A percentile compares a stretch with the other conserved stretches of the same genome.
Conservation (phyloP, 2,329 filamentous ascomycete genomes). For the Magnaporthiopsis poae region DNA sequence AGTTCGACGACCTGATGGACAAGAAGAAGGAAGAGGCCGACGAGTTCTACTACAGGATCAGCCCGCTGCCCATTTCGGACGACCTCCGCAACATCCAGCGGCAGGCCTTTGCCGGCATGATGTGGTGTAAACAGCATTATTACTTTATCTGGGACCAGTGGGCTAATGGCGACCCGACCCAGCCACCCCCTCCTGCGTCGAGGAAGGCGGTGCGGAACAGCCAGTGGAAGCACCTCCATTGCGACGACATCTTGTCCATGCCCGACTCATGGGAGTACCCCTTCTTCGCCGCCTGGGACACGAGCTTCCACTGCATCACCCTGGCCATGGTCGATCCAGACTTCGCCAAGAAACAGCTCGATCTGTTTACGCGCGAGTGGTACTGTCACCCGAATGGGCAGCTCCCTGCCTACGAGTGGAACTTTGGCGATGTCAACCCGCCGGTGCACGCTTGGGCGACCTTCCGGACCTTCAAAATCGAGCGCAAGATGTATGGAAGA, state of each 20-base stretch:
- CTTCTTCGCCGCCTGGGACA: conserved; percentile 96
- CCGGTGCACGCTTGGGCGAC: conserved; percentile 94
- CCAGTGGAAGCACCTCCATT: conserved; percentile 88
- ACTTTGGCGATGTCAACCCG: conserved; percentile 93
- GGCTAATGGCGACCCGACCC: conserved; percentile 84
- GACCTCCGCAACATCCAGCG: conserved; percentile 91
- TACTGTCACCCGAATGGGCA: conserved; percentile 98
- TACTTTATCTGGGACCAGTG: conserved; percentile 96
- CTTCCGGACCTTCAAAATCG: conserved; percentile 95
- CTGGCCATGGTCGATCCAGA: conserved; percentile 95
- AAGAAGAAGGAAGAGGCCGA: conserved; percentile 80
- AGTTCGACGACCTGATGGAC: conserved; percentile 84
- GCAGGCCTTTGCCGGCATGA: conserved; percentile 90
- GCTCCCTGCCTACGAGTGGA: conserved; percentile 88
- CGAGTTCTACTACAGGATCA: conserved; percentile 90
- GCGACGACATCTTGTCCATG: conserved; percentile 94
- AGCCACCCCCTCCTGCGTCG: conserved; percentile 72
- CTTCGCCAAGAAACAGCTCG: conserved; percentile 95
- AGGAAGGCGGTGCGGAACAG: conserved; percentile 75
- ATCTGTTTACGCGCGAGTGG: conserved; percentile 93
- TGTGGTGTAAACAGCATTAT: conserved; percentile 97
- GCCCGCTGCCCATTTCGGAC: conserved; percentile 84
- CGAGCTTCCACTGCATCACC: conserved; percentile 91
- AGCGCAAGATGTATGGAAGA: conserved; percentile 90
- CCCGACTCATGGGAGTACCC: conserved; percentile 98